Base-by-base conservation (phyloP, 805 yeast genomes). In the Jamesozyma piceae region DNA sequence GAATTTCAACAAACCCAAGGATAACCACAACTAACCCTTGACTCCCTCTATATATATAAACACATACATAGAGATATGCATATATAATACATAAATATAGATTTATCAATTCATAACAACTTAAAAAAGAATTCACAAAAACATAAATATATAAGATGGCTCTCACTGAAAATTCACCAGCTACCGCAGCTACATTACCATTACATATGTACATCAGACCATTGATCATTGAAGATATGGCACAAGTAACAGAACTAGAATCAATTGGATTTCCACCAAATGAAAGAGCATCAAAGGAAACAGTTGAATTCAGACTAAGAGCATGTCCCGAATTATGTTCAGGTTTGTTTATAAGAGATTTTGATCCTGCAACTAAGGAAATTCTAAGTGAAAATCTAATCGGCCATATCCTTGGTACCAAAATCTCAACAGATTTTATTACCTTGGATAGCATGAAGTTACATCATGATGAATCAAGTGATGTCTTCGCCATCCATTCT, bases 241-340 rank as follows among this genome's bases (percentile, higher is more conserved):
- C 74, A 27, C 78, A 77, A 54, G 78, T 80, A 28, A 54, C 66
- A 15, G 73, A 58, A 13, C 69, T 89, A 34, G 97, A 90, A 60
- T 59, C 61, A 5, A 59, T 63, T 38, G 87, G 94, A 5, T 87
- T 89, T 63, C 77, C 83, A 2, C 77, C 75, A 29, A 57, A 63
- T 13, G 95, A 87, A 65, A 71, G 94, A 44, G 80, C 85, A 35
- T 60, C 84, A 11, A 56, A 55, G n/a, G 86, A 78, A 39, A 79
- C 74, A 49, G 62, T 78, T 42, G 66, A 65, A 49, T 90, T 85
- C 67, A 73, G 97, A 52, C 69, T 90, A 49, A 72, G 72, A 1
- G 77, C 68, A 3, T 89, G 97, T 60, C 97, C 97, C 9, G 98
- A 90, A 61, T 73, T 90, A 44, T 78, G 92, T 50, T 77, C 89